Percentiles rank a stretch among this genome's conserved stretches.
Evolutionary conservation across 2,329 filamentous ascomycete species (phyloP).

Genomic region (Cercospora beticola): DNA sequence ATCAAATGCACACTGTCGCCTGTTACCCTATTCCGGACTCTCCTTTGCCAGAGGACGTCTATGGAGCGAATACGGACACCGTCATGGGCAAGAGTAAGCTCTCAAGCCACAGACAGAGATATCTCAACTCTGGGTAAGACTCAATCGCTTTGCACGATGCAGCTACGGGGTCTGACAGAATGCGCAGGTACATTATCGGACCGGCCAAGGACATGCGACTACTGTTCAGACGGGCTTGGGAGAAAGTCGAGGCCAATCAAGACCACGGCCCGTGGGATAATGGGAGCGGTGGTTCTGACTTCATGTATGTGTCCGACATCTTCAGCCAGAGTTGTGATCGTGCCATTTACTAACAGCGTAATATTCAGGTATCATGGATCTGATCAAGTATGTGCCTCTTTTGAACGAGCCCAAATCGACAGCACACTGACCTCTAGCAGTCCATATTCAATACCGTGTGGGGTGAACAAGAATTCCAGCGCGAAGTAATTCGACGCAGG

Average conservation of each 20-base stretch:
- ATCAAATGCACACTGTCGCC: conserved; percentile 45
- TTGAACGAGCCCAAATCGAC: background rate
- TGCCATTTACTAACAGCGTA: background rate
- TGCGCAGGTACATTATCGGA: conserved; percentile 26
- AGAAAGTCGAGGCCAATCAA: conserved; percentile 25
- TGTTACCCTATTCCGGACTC: conserved; percentile 56
- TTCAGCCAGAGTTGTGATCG: too few species aligned
- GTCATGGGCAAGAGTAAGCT: conserved; percentile 41
- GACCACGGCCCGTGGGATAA: conserved; percentile 29
- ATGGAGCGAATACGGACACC: conserved; percentile 37
- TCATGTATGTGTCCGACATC: conserved; percentile 20
- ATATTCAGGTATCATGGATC: conserved; percentile 6
- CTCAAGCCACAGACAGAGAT: conserved; percentile 30
- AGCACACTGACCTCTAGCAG: conserved; percentile 22
- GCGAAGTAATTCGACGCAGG: conserved; percentile 30
- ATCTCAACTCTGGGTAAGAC: conserved; percentile 27
- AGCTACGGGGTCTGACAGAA: background rate
- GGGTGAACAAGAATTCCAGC: conserved; percentile 36
- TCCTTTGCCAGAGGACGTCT: conserved; percentile 50
- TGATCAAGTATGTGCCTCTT: conserved; percentile 1
- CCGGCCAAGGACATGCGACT: conserved; percentile 29
- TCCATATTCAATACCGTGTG: conserved; percentile 32
- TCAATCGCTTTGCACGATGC: background rate
- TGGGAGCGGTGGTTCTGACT: conserved; percentile 28
- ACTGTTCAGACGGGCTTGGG: conserved; percentile 27